Evolutionary conservation across 2,329 filamentous ascomycete genomes (phyloP), one percentile per base, ranked within the genome.

Genomic region (Penicillium sp.): DNA sequence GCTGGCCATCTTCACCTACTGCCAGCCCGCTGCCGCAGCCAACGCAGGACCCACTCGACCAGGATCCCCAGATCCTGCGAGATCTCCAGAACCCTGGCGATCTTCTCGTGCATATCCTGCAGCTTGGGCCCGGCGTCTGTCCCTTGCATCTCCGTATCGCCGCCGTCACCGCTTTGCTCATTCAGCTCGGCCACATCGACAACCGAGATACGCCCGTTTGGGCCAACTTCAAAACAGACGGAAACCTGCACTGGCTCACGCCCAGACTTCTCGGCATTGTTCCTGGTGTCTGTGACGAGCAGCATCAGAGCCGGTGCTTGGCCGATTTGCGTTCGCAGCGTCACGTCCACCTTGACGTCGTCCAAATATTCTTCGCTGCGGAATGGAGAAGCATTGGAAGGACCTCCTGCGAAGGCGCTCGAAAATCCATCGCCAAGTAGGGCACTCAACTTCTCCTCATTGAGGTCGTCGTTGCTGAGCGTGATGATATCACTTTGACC

Each of bases 401-500:
- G 16, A 27, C 16, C n/a, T n/a, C 22, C 35, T 16, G 43, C 19
- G 43, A 49, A 44, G 33, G 43, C 41, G 33, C 5, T 46, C 18
- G 55, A 49, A 18, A 52, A 54, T 2, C 58, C 60, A 22, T 64
- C 62, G 22, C 59, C 50, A 24, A 79, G 78, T 18, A 94, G 80
- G 13, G 79, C 81, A 19, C 81, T 77, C 58, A 87, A 83, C 69
- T 90, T 88, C 0, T 79, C 78, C 16, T 76, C 69, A 19, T 71
- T 73, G 4, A 72, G 68, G 40, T 77, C 72, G 27, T 74, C 68
- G 54, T 84, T 77, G 63, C 83, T 78, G 39, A 76, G 54, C 1
- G 67, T 60, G 16, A 67, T 68, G 24, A 69, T 41, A 7, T 61
- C 65, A 50, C 67, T 56, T 14, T 62, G 52, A 24, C 60, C 60